Percentiles rank a stretch among this genome's conserved stretches.
phyloP scores from a whole-genome alignment of 495 filamentous ascomycete species.

The Terfezia boudieri region DNA sequence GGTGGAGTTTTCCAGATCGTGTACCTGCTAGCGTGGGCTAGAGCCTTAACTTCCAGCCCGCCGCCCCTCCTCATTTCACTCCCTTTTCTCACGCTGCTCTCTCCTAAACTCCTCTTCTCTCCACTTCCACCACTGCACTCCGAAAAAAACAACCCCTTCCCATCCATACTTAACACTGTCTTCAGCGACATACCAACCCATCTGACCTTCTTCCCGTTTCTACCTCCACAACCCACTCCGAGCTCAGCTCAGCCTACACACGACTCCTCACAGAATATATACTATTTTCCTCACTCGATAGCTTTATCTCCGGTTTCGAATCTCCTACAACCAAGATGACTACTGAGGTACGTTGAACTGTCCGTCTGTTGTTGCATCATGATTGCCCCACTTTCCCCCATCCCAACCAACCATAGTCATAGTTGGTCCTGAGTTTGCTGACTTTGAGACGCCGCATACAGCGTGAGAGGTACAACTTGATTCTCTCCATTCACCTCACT shows the following conservation, averaged over 20 bases:
- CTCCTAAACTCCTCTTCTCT: background rate
- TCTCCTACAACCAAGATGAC: conserved; percentile 30
- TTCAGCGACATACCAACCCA: background rate
- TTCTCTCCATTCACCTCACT: conserved; percentile 8
- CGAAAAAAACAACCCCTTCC: background rate
- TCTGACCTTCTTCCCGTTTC: background rate
- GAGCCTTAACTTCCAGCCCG: background rate
- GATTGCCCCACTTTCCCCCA: conserved; percentile 21
- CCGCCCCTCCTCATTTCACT: background rate
- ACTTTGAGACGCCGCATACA: conserved; percentile 21
- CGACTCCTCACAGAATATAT: conserved; percentile 12
- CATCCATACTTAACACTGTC: background rate
- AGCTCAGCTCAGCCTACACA: conserved; percentile 12
- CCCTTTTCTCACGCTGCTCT: background rate
- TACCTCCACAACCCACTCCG: conserved; percentile 4
- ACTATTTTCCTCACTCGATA: conserved; percentile 15
- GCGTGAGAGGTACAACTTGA: conserved; percentile 61
- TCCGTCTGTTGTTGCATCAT: conserved; percentile 16
- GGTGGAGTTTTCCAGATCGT: no score
- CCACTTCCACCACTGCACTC: background rate
- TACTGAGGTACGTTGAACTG: conserved; percentile 37
- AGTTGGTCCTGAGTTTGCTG: conserved; percentile 15
- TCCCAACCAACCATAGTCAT: background rate
- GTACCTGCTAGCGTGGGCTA: no score
- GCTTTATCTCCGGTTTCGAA: conserved; percentile 4